phyloP scores from a whole-genome alignment of 495 filamentous ascomycete genomes.

The Annulohypoxylon moriforme region DNA sequence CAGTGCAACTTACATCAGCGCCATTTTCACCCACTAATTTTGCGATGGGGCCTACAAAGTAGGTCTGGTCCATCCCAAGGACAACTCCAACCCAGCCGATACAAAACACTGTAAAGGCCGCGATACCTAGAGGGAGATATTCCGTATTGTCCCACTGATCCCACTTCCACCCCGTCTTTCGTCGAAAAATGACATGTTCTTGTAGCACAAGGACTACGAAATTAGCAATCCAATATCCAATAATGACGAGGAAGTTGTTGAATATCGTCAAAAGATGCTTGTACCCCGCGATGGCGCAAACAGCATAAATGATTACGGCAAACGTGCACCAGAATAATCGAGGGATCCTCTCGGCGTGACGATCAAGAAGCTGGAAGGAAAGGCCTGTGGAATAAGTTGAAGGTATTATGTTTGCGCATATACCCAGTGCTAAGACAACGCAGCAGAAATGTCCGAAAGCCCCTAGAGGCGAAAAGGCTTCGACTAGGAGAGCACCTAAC shows the following conservation, averaged over 20 bases:
- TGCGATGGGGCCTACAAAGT: conserved; percentile 6
- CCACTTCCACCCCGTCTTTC: conserved; percentile 10
- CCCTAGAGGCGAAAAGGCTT: conserved; percentile 10
- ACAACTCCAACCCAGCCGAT: conserved; percentile 11
- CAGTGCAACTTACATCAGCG: conserved; percentile 1
- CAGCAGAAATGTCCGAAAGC: conserved; percentile 13
- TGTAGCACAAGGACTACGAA: neutral
- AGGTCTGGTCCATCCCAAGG: conserved; percentile 12
- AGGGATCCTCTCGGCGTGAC: neutral
- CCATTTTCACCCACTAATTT: conserved; percentile 8
- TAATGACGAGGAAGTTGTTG: neutral
- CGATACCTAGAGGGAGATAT: conserved; percentile 7
- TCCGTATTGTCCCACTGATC: conserved; percentile 11
- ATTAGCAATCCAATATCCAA: conserved; percentile 1
- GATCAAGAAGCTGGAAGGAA: conserved; percentile 9
- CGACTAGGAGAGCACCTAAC: conserved; percentile 5
- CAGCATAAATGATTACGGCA: neutral
- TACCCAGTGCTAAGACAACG: conserved; percentile 1
- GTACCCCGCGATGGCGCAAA: conserved; percentile 7
- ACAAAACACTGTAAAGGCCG: conserved; percentile 3
- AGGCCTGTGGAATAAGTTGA: conserved; percentile 9
- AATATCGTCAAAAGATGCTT: neutral
- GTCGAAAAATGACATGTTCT: conserved; percentile 13
- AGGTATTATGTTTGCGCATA: conserved; percentile 7
- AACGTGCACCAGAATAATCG: conserved; percentile 15